phyloP scores from a whole-genome alignment of 768 basidiomycete species.

The Hygrophoropsis aurantiaca region DNA sequence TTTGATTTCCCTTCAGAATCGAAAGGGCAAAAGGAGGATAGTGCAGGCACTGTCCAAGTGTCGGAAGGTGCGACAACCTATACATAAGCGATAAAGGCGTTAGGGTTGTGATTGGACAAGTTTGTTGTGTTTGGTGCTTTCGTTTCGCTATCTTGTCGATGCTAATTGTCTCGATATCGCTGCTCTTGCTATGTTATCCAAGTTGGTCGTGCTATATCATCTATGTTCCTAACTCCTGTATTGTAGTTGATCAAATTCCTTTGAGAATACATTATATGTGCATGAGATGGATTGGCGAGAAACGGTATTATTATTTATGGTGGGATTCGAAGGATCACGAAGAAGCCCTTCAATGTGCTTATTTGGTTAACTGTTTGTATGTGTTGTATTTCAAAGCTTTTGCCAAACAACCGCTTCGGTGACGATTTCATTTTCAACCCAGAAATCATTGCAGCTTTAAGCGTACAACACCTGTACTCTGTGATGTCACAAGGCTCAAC shows the following conservation, averaged over 20 bases:
- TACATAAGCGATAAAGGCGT: neutral
- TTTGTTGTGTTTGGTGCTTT: slow-evolving; percentile 4
- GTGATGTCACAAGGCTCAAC: slow-evolving; percentile 17
- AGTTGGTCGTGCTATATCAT: slow-evolving; percentile 3
- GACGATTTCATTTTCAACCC: slow-evolving; percentile 1
- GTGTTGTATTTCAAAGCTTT: slow-evolving; percentile 14
- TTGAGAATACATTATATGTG: slow-evolving; percentile 2
- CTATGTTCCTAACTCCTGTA: slow-evolving; percentile 7
- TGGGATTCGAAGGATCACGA: no score
- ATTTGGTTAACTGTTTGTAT: slow-evolving; percentile 12
- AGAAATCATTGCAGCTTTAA: neutral
- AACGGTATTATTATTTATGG: no score
- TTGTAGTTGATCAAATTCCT: slow-evolving; percentile 2
- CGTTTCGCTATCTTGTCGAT: neutral
- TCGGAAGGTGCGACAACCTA: neutral
- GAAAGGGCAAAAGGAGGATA: neutral
- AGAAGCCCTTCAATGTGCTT: neutral
- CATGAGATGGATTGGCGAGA: no score
- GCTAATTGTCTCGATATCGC: neutral
- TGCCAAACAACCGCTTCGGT: slow-evolving; percentile 8
- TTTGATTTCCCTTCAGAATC: slow-evolving; percentile 5
- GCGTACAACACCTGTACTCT: no score
- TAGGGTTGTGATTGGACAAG: neutral
- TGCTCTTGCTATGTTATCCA: neutral
- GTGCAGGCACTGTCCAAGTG: slow-evolving; percentile 1